phyloP scores from a whole-genome alignment of 192 early-diverging fungal genomes.

The Backusella sp. region DNA sequence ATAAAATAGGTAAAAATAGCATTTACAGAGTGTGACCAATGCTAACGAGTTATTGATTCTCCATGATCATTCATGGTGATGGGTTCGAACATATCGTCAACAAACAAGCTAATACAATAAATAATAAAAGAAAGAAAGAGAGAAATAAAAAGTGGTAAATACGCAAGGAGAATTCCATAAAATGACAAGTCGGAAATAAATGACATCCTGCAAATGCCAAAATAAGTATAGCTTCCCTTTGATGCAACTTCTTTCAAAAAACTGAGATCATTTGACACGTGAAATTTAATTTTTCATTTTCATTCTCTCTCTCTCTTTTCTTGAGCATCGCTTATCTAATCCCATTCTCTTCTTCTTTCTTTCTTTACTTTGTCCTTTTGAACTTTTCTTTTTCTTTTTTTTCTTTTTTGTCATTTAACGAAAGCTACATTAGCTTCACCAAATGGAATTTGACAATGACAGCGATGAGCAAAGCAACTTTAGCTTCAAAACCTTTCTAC shows the following conservation, averaged over 20 bases:
- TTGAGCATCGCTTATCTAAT: not conserved
- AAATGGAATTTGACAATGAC: not conserved
- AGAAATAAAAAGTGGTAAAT: not conserved
- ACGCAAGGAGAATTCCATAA: not conserved
- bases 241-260: not conserved
- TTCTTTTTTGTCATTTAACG: not conserved
- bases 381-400: not conserved
- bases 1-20: no score
- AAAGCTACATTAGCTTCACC: not conserved
- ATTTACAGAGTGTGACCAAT: no score
- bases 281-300: not conserved
- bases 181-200: not conserved
- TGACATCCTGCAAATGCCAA: not conserved
- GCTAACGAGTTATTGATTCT: no score
- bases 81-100: no score
- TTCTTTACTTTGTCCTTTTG: not conserved
- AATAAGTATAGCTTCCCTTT: not conserved
- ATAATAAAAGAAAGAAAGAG: no score
- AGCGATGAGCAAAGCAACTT: not conserved
- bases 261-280: not conserved
- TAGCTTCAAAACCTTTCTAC: not conserved
- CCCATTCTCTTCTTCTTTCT: not conserved
- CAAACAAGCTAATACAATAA: no score
- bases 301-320: not conserved
- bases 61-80: no score